Conservation (phyloP, 495 filamentous ascomycete species). For the Filosporella fistucella region DNA sequence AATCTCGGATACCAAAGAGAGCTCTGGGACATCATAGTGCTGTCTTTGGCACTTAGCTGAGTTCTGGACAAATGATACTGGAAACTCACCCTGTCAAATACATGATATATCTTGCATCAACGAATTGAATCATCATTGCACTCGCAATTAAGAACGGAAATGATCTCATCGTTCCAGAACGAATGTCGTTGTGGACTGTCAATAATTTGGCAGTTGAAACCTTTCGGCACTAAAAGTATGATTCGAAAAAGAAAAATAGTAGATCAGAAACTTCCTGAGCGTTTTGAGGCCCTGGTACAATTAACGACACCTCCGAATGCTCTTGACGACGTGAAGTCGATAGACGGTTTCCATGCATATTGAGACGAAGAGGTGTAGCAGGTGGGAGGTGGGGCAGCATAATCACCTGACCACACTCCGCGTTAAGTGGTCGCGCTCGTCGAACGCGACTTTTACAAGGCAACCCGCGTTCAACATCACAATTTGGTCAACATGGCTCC, state of each 20-base stretch:
- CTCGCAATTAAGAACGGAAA: background rate
- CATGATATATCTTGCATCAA: conserved; percentile 46
- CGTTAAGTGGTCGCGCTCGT: conserved; percentile 21
- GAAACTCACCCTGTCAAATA: conserved; percentile 51
- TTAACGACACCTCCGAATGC: too few species aligned
- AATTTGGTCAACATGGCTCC: conserved; percentile 12
- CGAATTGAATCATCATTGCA: conserved; percentile 9
- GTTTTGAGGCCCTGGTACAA: too few species aligned
- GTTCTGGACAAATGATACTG: background rate
- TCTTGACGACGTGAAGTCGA: too few species aligned
- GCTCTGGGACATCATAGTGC: conserved; percentile 45
- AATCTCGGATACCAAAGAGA: conserved; percentile 38
- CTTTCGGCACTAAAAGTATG: too few species aligned
- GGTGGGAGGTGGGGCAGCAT: too few species aligned
- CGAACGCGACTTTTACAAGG: conserved; percentile 11
- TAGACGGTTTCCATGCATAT: too few species aligned
- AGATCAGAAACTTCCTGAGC: too few species aligned
- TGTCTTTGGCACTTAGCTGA: conserved; percentile 32
- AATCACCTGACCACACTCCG: conserved; percentile 66
- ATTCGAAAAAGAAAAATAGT: too few species aligned
- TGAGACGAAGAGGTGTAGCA: too few species aligned
- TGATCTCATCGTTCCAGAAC: too few species aligned
- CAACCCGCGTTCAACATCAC: conserved; percentile 5
- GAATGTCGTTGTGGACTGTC: too few species aligned
- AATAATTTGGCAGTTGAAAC: too few species aligned